phyloP scores from a whole-genome alignment of 805 yeast species.

The Henningerozyma blattae region DNA sequence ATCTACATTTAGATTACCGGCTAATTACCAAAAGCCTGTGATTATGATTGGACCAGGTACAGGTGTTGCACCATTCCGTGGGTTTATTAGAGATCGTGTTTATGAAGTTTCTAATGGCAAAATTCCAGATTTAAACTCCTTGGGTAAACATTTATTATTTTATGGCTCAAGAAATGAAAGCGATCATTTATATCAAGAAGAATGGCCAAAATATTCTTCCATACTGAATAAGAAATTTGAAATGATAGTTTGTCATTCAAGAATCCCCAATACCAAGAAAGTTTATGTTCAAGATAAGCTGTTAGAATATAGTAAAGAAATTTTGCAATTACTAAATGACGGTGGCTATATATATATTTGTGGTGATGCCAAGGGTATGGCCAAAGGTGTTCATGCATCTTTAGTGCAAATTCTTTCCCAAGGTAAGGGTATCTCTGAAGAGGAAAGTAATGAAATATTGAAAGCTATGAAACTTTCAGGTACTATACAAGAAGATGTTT shows the following conservation, averaged over 20 bases:
- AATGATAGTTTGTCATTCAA: slow-evolving; percentile 75
- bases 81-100: slow-evolving; percentile 83
- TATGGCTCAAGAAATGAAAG: slow-evolving; percentile 79
- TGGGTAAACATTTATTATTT: slow-evolving; percentile 70
- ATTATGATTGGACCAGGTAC: slow-evolving; percentile 97
- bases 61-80: slow-evolving; percentile 97
- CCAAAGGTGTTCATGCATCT: slow-evolving; percentile 77
- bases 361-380: slow-evolving; percentile 95
- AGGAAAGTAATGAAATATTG: slow-evolving; percentile 63
- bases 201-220: slow-evolving; percentile 71
- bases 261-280: slow-evolving; percentile 44
- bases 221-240: slow-evolving; percentile 49
- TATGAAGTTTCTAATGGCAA: slow-evolving; percentile 30
- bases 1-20: slow-evolving; percentile 87
- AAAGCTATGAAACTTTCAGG: slow-evolving; percentile 73
- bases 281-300: slow-evolving; percentile 82
- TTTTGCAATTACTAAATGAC: slow-evolving; percentile 35
- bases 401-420: slow-evolving; percentile 49
- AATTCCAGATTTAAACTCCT: slow-evolving; percentile 3
- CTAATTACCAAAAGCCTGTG: slow-evolving; percentile 70
- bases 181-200: slow-evolving; percentile 79
- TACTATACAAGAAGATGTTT: slow-evolving; percentile 93
- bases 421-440: slow-evolving; percentile 51
- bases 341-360: slow-evolving; percentile 92
- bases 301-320: slow-evolving; percentile 34